Evolutionary conservation across 345 rosid genomes (phyloP).

Genomic region (Eucalyptus grandis): DNA sequence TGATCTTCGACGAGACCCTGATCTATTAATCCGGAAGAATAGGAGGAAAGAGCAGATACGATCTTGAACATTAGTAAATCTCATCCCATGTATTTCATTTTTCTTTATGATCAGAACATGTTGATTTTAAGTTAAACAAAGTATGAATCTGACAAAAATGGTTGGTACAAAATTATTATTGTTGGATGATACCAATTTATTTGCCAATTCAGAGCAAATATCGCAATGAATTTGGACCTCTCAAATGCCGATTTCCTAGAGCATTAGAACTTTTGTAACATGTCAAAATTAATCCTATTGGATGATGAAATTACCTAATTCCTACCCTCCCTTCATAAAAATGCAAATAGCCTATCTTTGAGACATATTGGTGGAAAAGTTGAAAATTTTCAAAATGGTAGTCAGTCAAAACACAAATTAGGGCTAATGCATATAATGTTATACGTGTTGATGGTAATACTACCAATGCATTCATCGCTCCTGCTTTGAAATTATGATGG

Average conservation of each 20-base stretch:
- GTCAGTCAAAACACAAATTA: neutral
- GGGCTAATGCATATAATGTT: neutral
- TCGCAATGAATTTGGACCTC: neutral
- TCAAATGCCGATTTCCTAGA: neutral
- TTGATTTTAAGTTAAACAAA: neutral
- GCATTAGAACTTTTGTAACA: neutral
- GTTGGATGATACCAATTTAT: neutral
- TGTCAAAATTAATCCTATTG: neutral
- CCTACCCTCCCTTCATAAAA: neutral
- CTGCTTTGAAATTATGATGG: constrained; percentile 41
- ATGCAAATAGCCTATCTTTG: neutral
- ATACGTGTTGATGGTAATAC: neutral
- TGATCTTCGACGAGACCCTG: constrained; percentile 37
- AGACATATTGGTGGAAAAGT: neutral
- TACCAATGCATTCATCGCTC: constrained; percentile 47
- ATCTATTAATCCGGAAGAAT: constrained; percentile 7
- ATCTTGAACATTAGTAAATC: neutral
- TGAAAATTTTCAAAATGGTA: neutral
- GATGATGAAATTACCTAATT: neutral
- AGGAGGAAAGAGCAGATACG: neutral
- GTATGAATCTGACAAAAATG: neutral
- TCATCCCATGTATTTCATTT: neutral
- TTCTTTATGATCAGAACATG: neutral
- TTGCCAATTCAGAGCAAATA: neutral
- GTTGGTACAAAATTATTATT: neutral